These are phyloP conservation scores for Fusarium floridanum DNA, from an alignment of 2,329 filamentous ascomycete species.

Conservation along the genomic window DNA sequence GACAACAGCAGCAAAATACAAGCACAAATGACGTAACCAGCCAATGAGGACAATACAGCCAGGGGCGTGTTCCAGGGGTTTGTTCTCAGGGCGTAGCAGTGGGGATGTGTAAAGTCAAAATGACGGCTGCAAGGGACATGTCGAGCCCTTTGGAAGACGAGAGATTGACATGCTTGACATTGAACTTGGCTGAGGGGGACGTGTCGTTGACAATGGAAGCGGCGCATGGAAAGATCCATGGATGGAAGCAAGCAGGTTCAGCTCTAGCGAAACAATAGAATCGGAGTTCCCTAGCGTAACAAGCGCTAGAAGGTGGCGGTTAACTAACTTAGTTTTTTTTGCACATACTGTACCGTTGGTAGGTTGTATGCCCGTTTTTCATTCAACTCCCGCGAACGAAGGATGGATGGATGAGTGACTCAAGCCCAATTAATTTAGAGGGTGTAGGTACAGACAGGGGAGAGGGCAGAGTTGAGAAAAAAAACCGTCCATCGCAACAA, in stretches of 20 bases:
- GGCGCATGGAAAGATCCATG: background rate
- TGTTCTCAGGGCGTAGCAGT: constrained; percentile 9
- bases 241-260: background rate
- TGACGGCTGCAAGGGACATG: constrained; percentile 5
- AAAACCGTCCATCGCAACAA: background rate
- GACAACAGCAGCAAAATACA: constrained; percentile 1
- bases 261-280: background rate
- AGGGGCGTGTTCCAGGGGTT: constrained; percentile 18
- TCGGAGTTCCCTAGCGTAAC: background rate
- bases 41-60: constrained; percentile 26
- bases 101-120: constrained; percentile 4
- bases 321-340: background rate
- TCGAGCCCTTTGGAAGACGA: constrained; percentile 16
- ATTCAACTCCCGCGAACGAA: background rate
- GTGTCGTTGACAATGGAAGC: background rate
- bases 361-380: background rate
- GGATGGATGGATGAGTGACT: background rate
- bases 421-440: background rate
- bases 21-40: background rate
- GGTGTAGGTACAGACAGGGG: background rate
- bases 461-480: background rate
- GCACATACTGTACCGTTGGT: background rate
- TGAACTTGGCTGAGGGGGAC: background rate
- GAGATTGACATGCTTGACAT: constrained; percentile 3
- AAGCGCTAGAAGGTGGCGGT: background rate